A percentile compares a stretch with the other conserved stretches of the same genome.
phyloP scores from a whole-genome alignment of 306 rosid genomes.

The Lotus japonicus region DNA sequence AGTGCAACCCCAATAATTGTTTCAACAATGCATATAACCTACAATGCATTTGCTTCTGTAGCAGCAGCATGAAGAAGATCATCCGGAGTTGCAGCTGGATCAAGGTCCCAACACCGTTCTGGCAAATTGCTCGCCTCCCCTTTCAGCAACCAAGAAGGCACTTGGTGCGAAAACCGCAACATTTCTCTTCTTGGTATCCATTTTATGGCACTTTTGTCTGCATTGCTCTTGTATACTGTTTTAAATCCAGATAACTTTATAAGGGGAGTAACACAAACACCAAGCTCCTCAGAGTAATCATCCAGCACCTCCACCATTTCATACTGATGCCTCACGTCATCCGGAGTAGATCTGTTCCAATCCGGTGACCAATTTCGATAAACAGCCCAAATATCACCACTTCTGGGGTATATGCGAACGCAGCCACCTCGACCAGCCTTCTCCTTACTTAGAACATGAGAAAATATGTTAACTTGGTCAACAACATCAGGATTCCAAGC shows the following conservation, averaged over 20 bases:
- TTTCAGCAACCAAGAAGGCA: constrained; percentile 78
- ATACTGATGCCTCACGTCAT: constrained; percentile 80
- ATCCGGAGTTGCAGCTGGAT: constrained; percentile 98
- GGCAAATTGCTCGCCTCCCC: constrained; percentile 55
- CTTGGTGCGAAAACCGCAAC: constrained; percentile 95
- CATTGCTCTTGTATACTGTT: constrained; percentile 67
- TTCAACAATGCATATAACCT: background rate
- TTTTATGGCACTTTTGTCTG: constrained; percentile 54
- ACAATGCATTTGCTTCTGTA: background rate
- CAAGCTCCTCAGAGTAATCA: constrained; percentile 93
- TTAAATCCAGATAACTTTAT: constrained; percentile 77
- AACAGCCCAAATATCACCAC: constrained; percentile 91
- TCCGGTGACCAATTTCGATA: constrained; percentile 80
- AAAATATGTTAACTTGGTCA: constrained; percentile 87
- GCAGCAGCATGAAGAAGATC: constrained; percentile 26
- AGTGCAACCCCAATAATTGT: background rate
- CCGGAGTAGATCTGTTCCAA: constrained; percentile 91
- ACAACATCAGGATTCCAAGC: constrained; percentile 69
- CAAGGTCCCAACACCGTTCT: constrained; percentile 88
- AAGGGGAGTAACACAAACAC: constrained; percentile 78
- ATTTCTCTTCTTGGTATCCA: constrained; percentile 91
- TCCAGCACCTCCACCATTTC: constrained; percentile 96
- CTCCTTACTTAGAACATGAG: constrained; percentile 68
- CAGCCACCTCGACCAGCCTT: constrained; percentile 96
- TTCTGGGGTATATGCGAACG: constrained; percentile 71